phyloP scores from a whole-genome alignment of 768 basidiomycete species.

The Kondoa malvinella region DNA sequence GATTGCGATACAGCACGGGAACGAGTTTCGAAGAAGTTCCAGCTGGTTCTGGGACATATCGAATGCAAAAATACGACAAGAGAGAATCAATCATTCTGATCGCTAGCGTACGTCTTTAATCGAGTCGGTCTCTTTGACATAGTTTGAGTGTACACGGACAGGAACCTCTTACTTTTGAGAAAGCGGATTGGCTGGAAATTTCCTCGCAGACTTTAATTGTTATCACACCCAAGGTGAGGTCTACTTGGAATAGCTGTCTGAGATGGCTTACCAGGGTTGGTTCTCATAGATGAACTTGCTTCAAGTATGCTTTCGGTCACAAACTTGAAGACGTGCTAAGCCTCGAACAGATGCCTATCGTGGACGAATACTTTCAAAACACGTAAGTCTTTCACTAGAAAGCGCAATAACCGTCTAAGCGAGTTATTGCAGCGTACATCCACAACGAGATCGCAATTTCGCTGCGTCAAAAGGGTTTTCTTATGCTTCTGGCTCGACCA shows the following conservation, averaged over 20 bases:
- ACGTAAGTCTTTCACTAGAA: neutral
- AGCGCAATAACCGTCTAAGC: neutral
- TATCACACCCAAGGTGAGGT: conserved; percentile 44
- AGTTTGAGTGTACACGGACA: conserved; percentile 45
- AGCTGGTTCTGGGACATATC: conserved; percentile 69
- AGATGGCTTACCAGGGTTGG: neutral
- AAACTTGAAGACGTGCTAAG: no score
- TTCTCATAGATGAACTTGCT: neutral
- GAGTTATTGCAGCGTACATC: neutral
- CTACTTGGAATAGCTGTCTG: neutral
- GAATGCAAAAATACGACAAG: conserved; percentile 86
- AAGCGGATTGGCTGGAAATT: conserved; percentile 98
- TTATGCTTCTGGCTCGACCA: neutral
- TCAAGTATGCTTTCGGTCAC: no score
- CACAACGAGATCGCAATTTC: neutral
- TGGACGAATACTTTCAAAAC: conserved; percentile 17
- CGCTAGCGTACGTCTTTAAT: conserved; percentile 7
- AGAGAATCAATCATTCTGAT: conserved; percentile 68
- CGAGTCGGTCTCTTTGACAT: conserved; percentile 11
- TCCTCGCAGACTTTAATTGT: conserved; percentile 89
- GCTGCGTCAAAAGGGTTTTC: neutral
- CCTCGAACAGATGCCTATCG: conserved; percentile 19
- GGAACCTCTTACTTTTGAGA: conserved; percentile 88
- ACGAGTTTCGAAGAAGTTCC: conserved; percentile 48
- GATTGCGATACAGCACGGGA: neutral